A percentile compares a stretch with the other conserved stretches of the same genome.
These are phyloP conservation scores for Schoenoplectus tabernaemontani DNA, from an alignment of 202 grass and related monocot species.

Conservation along the genomic window DNA sequence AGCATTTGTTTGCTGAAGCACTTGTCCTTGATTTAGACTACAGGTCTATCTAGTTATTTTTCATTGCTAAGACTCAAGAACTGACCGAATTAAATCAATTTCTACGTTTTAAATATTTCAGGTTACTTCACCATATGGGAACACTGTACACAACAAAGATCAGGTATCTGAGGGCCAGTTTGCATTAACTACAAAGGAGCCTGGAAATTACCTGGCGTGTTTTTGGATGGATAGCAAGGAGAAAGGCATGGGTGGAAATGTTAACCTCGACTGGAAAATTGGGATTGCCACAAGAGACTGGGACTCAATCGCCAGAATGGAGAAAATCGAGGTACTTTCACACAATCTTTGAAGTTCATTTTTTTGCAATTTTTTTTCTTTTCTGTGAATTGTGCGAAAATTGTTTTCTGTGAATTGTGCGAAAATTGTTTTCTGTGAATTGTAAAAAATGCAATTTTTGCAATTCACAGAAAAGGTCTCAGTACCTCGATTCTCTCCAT, in stretches of 20 bases:
- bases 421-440: too few species aligned
- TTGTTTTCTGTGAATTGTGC: too few species aligned
- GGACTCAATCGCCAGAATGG: slow-evolving; percentile 69
- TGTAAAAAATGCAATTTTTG: too few species aligned
- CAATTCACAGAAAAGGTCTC: too few species aligned
- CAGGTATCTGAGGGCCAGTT: slow-evolving; percentile 51
- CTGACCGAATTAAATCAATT: neutral
- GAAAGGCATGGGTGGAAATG: slow-evolving; percentile 40
- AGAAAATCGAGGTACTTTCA: slow-evolving; percentile 71
- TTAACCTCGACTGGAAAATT: slow-evolving; percentile 80
- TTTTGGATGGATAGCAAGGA: slow-evolving; percentile 44
- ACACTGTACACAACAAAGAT: slow-evolving; percentile 46
- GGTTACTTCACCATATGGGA: slow-evolving; percentile 75
- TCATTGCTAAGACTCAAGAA: too few species aligned
- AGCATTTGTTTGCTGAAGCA: too few species aligned
- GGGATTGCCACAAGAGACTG: slow-evolving; percentile 68
- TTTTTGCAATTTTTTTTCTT: neutral
- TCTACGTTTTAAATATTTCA: neutral
- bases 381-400: too few species aligned
- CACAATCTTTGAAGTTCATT: too few species aligned
- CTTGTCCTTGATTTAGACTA: too few species aligned
- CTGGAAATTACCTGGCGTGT: slow-evolving; percentile 74
- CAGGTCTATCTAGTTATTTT: too few species aligned
- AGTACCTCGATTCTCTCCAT: neutral
- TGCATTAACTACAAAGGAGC: slow-evolving; percentile 69